Evolutionary conservation across 805 yeast genomes (phyloP).

Genomic region (Lachancea dasiensis): DNA sequence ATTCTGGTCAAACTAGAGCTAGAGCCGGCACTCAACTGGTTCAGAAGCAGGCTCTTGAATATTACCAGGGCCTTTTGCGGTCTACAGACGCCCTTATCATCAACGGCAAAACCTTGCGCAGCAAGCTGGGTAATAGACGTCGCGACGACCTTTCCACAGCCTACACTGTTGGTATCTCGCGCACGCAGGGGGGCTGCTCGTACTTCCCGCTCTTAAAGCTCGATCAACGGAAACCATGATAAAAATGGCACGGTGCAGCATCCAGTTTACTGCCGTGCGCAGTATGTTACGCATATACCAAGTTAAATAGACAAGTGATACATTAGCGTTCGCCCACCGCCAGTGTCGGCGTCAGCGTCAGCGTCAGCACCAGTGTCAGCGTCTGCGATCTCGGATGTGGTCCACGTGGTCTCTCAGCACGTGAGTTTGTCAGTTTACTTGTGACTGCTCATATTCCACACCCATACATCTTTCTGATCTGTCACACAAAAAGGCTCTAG

Average conservation of each 20-base stretch:
- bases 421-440: no score
- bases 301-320: no score
- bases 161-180: slow-evolving; percentile 11
- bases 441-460: no score
- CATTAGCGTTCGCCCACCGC: no score
- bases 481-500: no score
- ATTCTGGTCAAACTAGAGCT: slow-evolving; percentile 16
- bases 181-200: slow-evolving; percentile 13
- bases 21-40: slow-evolving; percentile 27
- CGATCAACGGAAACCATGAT: not conserved
- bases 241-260: no score
- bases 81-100: slow-evolving; percentile 14
- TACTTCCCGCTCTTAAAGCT: slow-evolving; percentile 22
- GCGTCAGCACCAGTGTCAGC: no score
- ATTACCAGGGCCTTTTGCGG: slow-evolving; percentile 25
- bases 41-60: slow-evolving; percentile 26
- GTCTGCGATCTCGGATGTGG: no score
- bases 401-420: no score
- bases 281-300: not conserved
- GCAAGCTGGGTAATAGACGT: slow-evolving; percentile 6
- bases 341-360: no score
- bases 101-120: slow-evolving; percentile 13
- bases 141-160: not conserved
- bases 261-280: no score
- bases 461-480: no score